Evolutionary conservation across 2,329 filamentous ascomycete species (phyloP), one percentile per base, ranked within the genome.

Genomic region (Rachicladosporium sp.): DNA sequence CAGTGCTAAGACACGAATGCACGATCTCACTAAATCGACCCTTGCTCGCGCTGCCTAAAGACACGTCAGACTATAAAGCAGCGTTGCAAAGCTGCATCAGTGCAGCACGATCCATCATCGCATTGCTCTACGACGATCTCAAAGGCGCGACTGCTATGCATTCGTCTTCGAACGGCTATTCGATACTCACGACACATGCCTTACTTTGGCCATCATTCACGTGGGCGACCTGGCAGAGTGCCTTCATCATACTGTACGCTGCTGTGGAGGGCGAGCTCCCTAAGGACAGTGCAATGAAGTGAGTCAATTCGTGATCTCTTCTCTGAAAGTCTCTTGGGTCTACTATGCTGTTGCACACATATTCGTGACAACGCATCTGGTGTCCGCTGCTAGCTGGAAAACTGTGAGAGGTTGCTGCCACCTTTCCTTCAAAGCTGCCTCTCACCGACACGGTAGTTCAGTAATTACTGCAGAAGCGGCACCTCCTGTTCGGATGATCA

Each of bases 171-270:
- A 19, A 19, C 15, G 15, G 15, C 15, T 19, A 19, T 19, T 19
- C 15, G 15, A 19, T 19, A 19, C 3, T 19, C 15, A 19, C 15
- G 15, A 19, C 15, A 19, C 15, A 19, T 19, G 15, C 15, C 15
- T 50, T 73, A 15, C 50, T 69, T 0, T 71, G 69, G 67, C 68
- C 68, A 3, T 69, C 68, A 0, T 69, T 69, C 31, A 72, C 69
- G 0, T 72, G 69, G 69, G 64, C 64, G 1, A 58, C 68, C 0
- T 73, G 69, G 69, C 72, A 72, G 46, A 70, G 68, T 41, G 66
- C 66, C 1, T 68, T 73, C 31, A 65, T 73, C 12, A 49, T 73
- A 3, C 63, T 70, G 3, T 68, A 70, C 37, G 70, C 69, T 3
- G 67, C 66, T 0, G 66, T 65, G 44, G 65, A 68, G 43, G 58